These are phyloP conservation scores for Sugiyamaella valdiviana DNA, from an alignment of 805 yeast species.

Conservation along the genomic window DNA sequence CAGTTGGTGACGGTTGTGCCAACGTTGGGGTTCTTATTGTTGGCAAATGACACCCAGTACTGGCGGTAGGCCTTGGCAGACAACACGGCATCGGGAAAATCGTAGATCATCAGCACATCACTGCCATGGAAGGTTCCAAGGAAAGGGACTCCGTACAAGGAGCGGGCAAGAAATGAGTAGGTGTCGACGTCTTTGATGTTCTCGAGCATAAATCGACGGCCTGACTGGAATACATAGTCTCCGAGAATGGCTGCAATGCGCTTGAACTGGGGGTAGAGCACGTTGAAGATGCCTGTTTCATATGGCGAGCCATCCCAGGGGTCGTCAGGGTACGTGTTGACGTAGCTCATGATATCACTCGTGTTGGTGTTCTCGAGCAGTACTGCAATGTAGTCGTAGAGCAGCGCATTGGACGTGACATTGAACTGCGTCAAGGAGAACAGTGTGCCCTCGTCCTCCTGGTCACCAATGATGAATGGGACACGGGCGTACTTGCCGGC, in stretches of 20 bases:
- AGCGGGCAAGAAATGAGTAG: conserved; percentile 7
- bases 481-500: conserved; percentile 12
- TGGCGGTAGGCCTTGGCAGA: conserved; percentile 10
- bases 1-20: conserved; percentile 5
- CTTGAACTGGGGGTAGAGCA: conserved; percentile 12
- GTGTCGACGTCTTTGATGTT: conserved; percentile 5
- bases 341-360: not conserved
- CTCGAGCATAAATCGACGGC: conserved; percentile 12
- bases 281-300: conserved; percentile 10
- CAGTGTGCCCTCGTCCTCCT: conserved; percentile 19
- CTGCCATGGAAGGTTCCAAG: conserved; percentile 15
- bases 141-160: conserved; percentile 6
- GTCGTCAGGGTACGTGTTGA: conserved; percentile 14
- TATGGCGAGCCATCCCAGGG: conserved; percentile 17
- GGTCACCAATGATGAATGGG: conserved; percentile 16
- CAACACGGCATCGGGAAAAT: not conserved
- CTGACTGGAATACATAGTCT: conserved; percentile 15
- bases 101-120: conserved; percentile 6
- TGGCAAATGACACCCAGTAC: conserved; percentile 15
- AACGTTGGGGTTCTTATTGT: conserved; percentile 12
- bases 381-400: not conserved
- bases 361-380: not conserved
- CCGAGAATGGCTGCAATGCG: conserved; percentile 15
- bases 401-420: conserved; percentile 7
- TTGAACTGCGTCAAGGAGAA: conserved; percentile 11